phyloP scores from a whole-genome alignment of 1,139 yeast species.

The Neolecta irregularis region DNA sequence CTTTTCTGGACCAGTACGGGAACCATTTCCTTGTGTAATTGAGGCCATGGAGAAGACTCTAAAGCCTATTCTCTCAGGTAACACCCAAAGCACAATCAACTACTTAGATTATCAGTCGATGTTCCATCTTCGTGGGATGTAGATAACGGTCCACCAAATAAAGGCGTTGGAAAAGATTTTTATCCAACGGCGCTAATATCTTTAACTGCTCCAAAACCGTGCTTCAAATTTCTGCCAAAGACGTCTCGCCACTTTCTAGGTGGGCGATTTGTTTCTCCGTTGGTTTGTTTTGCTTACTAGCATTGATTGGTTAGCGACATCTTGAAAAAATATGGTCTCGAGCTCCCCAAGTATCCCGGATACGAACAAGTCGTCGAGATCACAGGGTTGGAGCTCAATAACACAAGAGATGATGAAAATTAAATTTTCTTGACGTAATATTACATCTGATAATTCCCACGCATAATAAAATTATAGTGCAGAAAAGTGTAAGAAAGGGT shows the following conservation, averaged over 20 bases:
- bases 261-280: slow-evolving; percentile 59
- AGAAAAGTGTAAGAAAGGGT: too few species aligned
- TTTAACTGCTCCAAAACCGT: slow-evolving; percentile 88
- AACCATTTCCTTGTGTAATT: slow-evolving; percentile 56
- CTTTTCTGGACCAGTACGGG: slow-evolving; percentile 73
- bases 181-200: slow-evolving; percentile 58
- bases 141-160: slow-evolving; percentile 36
- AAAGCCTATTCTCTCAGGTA: slow-evolving; percentile 8
- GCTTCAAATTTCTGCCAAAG: too few species aligned
- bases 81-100: slow-evolving; percentile 6
- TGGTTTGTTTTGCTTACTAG: not conserved
- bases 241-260: slow-evolving; percentile 67
- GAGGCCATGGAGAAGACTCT: slow-evolving; percentile 30
- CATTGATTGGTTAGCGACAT: slow-evolving; percentile 24
- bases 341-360: slow-evolving; percentile 39
- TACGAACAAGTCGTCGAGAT: slow-evolving; percentile 32
- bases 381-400: too few species aligned
- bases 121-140: slow-evolving; percentile 89
- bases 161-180: slow-evolving; percentile 28
- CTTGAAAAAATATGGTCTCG: slow-evolving; percentile 60
- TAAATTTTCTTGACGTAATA: too few species aligned
- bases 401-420: too few species aligned
- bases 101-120: slow-evolving; percentile 66
- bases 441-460: too few species aligned
- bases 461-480: too few species aligned